Evolutionary conservation across 495 filamentous ascomycete genomes (phyloP).

Genomic region (Rostrohypoxylon terebratum): DNA sequence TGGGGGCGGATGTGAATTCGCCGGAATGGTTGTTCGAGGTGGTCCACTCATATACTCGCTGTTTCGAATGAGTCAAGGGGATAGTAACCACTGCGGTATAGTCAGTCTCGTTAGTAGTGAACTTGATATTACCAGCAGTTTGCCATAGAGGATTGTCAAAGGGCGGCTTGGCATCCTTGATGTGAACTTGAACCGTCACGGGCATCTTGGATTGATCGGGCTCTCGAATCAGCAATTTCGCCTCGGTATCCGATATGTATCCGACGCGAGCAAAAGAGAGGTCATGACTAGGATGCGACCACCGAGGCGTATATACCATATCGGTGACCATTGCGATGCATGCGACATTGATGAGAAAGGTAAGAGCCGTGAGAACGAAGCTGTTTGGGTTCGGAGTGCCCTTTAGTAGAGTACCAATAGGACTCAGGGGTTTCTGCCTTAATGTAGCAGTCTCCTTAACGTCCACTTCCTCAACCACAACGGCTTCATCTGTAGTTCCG

Average conservation of each 20-base stretch:
- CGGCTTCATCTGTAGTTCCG: conserved; percentile 44
- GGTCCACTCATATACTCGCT: conserved; percentile 80
- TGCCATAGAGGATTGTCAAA: conserved; percentile 70
- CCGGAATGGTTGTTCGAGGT: conserved; percentile 87
- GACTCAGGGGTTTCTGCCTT: conserved; percentile 55
- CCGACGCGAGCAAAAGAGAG: conserved; percentile 86
- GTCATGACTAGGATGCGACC: conserved; percentile 75
- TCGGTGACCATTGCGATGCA: conserved; percentile 77
- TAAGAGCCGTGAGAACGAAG: conserved; percentile 66
- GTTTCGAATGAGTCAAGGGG: conserved; percentile 60
- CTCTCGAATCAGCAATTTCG: conserved; percentile 86
- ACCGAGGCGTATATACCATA: conserved; percentile 74
- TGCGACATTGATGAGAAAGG: conserved; percentile 75
- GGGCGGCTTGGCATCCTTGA: conserved; percentile 59
- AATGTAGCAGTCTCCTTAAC: conserved; percentile 64
- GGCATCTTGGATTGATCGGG: conserved; percentile 80
- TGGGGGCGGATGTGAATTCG: conserved; percentile 74
- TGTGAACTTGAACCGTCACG: conserved; percentile 70
- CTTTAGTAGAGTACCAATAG: conserved; percentile 73
- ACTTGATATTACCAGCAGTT: conserved; percentile 69
- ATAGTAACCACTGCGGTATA: conserved; percentile 76
- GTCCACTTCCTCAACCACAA: conserved; percentile 61
- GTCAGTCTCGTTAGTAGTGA: conserved; percentile 80
- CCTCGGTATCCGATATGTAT: conserved; percentile 83
- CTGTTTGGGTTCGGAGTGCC: conserved; percentile 78